Evolutionary conservation across 73 alveolate genomes (phyloP).

Genomic region (Blepharisma stoltei): DNA sequence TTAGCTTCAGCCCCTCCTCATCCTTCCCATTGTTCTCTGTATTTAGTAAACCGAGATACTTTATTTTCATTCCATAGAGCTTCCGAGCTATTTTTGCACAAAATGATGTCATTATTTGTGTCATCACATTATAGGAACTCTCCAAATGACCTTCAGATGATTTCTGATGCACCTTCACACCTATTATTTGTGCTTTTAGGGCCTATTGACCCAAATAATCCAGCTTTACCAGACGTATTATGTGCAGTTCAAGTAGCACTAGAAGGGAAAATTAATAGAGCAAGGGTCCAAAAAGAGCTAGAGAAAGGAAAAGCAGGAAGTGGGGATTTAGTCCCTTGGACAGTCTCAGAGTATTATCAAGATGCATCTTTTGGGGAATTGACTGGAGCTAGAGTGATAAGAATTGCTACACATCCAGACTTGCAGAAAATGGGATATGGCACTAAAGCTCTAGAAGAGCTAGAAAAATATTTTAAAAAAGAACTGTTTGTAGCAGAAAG

Average conservation of each 20-base stretch:
- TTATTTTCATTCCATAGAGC: slow-evolving; percentile 92
- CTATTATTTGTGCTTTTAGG: slow-evolving; percentile 93
- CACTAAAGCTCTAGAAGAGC: slow-evolving; percentile 80
- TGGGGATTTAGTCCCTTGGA: slow-evolving; percentile 99
- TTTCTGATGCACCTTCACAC: slow-evolving; percentile 99
- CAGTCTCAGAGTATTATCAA: slow-evolving; percentile 94
- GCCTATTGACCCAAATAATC: slow-evolving; percentile 63
- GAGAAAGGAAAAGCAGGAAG: slow-evolving; percentile 84
- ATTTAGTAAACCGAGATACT: slow-evolving; percentile 98
- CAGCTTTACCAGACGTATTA: slow-evolving; percentile 95
- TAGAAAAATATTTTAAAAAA: slow-evolving; percentile 78
- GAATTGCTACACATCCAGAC: slow-evolving; percentile 99
- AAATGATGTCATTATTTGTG: slow-evolving; percentile 96
- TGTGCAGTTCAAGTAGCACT: slow-evolving; percentile 95
- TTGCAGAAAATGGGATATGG: slow-evolving; percentile 98
- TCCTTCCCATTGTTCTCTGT: slow-evolving; percentile 93
- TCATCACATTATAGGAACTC: slow-evolving; percentile 98
- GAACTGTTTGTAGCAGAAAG: slow-evolving; percentile 61
- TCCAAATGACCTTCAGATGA: slow-evolving; percentile 98
- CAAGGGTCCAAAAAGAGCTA: slow-evolving; percentile 67
- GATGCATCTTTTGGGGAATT: slow-evolving; percentile 91
- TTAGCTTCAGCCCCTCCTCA: slow-evolving; percentile 78
- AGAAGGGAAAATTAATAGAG: slow-evolving; percentile 83
- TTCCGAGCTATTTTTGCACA: slow-evolving; percentile 93
- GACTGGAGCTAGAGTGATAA: slow-evolving; percentile 95